Base-by-base conservation (phyloP, 139 green algal species). In the Diplosphaera chodatii region DNA sequence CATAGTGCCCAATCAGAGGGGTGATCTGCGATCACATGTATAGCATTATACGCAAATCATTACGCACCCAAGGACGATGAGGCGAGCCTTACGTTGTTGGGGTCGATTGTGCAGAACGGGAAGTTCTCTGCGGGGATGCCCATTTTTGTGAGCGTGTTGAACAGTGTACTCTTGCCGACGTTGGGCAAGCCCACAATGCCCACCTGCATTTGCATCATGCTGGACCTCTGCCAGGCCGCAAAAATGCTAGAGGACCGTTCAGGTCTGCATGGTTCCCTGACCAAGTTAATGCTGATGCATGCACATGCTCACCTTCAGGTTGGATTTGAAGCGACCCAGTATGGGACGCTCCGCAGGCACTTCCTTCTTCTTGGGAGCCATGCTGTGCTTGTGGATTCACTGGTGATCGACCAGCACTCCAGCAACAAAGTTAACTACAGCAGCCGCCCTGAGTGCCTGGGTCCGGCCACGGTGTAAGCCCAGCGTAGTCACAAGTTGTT, bases 61-160 rank as follows among this genome's bases (percentile, higher is more conserved):
- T n/a, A n/a, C n/a, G n/a, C n/a, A n/a, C n/a, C n/a, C n/a, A n/a
- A n/a, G n/a, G n/a, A n/a, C n/a, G n/a, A n/a, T n/a, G n/a, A n/a
- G n/a, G 30, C 8, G 41, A 31, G 40, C n/a, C 78, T 66, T 34
- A 89, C 85, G 40, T 87, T 73, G 80, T 96, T 96, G 32, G 92
- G 92, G 66, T 97, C 92, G 71, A 97, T 97, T 40, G 94, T 98
- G 84, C 94, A 98, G 79, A 98, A 97, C 21, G 92, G 92, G 73
- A 95, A 97, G 81, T 96, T 97, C 69, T 98, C 93, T 1, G 93
- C 93, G 16, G 93, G 89, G 27, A 97, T 93, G 62, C 82, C 76
- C 68, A 91, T 80, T 76, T 92, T 91, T n/a, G 83, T 91, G 22
- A 98, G 77, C 32, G 85, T 73, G 81, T 98, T 98, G 86, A 98